Evolutionary conservation across 257 asterid genomes (phyloP), one percentile per base, ranked within the genome.

Genomic region (Jaltomata sinuosa): DNA sequence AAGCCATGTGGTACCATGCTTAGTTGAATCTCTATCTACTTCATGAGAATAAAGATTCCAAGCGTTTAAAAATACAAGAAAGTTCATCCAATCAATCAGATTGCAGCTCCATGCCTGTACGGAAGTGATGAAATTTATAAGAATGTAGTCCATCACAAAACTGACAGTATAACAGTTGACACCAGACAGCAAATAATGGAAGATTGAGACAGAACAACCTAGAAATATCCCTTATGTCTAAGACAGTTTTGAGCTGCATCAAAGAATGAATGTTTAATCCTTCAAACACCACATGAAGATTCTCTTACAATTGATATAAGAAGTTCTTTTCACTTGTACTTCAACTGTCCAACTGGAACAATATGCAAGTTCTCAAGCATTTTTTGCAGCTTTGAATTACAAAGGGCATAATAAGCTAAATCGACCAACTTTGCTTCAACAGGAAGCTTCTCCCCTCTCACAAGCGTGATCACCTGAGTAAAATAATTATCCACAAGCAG

Each of bases 21-120:
- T 52, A 68, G 89, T 59, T 49, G 80, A 27, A 29, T 81, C 91
- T 85, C 57, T 65, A 45, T 87, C 89, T 22, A 92, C 84, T 89
- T 91, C 97, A 21, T 86, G 93, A 83, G 97, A 89, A 36, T 59
- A 85, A 54, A 91, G 91, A 90, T 93, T 93, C 97, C 98, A 93
- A 38, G 99, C 99, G 85, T 97, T 95, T 83, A 95, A 88, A 85
- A 97, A 93, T 67, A 95, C 95, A 5, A 88, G 85, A 78, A 97
- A 95, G 87, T 91, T 94, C 92, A 94, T 85, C 99, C 98, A 97
- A 88, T 92, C 97, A 79, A 91, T 84, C 79, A 89, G 81, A 81
- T 90, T 90, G 5, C 86, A 83, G 87, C 83, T 87, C 82, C 89
- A 87, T 27, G 72, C 97, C 99, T 95, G 97, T 88, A 53, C 27